phyloP scores from a whole-genome alignment of 179 eudicot genomes.

The Silene vulgaris region DNA sequence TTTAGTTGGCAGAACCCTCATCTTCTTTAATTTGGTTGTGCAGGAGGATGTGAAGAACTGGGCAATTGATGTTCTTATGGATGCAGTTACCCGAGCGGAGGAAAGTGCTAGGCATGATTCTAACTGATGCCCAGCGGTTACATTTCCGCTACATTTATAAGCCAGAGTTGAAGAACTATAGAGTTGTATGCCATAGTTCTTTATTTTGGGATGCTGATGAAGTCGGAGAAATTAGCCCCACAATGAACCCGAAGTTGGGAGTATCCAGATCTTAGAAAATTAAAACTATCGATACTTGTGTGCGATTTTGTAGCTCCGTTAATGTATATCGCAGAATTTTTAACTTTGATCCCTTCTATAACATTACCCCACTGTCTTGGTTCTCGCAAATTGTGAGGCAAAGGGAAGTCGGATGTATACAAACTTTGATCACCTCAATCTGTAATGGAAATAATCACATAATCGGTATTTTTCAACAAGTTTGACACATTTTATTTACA shows the following conservation, averaged over 20 bases:
- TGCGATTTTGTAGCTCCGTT: neutral
- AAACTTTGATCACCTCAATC: neutral
- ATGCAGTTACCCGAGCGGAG: slow-evolving; percentile 75
- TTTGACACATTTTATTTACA: neutral
- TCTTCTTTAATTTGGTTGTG: slow-evolving; percentile 16
- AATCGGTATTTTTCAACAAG: neutral
- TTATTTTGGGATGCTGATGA: neutral
- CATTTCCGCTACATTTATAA: neutral
- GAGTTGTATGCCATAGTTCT: neutral
- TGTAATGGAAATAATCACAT: neutral
- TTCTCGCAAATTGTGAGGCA: too few species aligned
- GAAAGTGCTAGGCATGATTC: slow-evolving; percentile 48
- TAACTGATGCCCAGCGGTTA: slow-evolving; percentile 25
- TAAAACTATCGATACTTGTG: neutral
- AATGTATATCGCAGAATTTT: neutral
- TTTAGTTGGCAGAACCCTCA: slow-evolving; percentile 11
- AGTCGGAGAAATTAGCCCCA: neutral
- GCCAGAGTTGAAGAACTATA: neutral
- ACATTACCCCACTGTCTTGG: too few species aligned
- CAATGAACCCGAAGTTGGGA: neutral
- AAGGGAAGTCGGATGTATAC: too few species aligned
- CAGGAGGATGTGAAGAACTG: slow-evolving; percentile 92
- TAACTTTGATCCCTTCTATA: neutral
- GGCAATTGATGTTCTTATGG: slow-evolving; percentile 75
- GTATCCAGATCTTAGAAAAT: neutral